Conservation (phyloP, 345 rosid species). For the Trapa bicornis region DNA sequence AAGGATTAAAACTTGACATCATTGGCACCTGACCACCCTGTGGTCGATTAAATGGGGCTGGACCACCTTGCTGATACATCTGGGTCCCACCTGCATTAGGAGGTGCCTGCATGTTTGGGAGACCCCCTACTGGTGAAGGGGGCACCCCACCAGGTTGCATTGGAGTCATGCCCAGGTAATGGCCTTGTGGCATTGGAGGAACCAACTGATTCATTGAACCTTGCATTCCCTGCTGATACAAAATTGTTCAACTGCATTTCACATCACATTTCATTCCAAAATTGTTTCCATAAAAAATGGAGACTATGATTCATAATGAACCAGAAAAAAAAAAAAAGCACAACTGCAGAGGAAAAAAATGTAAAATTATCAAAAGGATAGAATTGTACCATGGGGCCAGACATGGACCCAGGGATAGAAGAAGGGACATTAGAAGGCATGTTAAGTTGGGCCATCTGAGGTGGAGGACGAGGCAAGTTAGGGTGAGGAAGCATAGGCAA, state of each 20-base stretch:
- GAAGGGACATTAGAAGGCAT: conserved; percentile 22
- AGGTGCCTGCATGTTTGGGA: conserved; percentile 73
- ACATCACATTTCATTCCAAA: not conserved
- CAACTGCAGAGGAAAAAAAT: not conserved
- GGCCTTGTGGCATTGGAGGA: conserved; percentile 39
- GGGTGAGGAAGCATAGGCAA: conserved; percentile 66
- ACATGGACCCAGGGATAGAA: conserved; percentile 10
- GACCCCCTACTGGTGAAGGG: conserved; percentile 44
- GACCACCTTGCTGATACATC: conserved; percentile 71
- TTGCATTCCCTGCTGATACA: conserved; percentile 73
- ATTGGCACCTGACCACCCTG: conserved; percentile 69
- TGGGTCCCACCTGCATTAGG: conserved; percentile 34
- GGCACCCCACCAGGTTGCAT: conserved; percentile 43
- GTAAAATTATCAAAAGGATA: not conserved
- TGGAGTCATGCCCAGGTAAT: conserved; percentile 63
- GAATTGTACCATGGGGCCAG: conserved; percentile 55
- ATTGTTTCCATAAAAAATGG: not conserved
- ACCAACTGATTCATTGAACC: conserved; percentile 68
- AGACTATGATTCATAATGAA: not conserved
- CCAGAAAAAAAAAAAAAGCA: not conserved
- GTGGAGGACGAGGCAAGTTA: conserved; percentile 68
- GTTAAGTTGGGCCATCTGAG: conserved; percentile 61
- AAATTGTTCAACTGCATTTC: not conserved
- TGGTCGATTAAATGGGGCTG: conserved; percentile 61
- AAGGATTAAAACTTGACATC: conserved; percentile 82